Evolutionary conservation across 163 green algal genomes (phyloP).

Genomic region (Volvox carteri): DNA sequence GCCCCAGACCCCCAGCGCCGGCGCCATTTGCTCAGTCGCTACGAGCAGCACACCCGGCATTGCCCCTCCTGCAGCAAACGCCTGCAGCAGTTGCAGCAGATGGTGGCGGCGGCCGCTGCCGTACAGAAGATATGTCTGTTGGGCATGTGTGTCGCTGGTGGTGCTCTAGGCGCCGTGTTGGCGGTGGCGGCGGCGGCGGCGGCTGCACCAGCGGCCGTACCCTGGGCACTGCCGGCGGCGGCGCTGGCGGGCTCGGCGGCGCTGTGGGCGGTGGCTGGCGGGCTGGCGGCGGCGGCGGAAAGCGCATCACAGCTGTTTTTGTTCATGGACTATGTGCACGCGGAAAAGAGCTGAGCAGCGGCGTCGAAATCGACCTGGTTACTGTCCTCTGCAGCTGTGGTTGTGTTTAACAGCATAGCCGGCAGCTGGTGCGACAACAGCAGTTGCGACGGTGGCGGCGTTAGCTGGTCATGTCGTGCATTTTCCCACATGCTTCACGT

Average conservation of each 20-base stretch:
- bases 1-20: slow-evolving; percentile 7
- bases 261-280: not conserved
- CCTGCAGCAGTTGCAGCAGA: not conserved
- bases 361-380: too few species aligned
- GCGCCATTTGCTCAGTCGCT: slow-evolving; percentile 18
- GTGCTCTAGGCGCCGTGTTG: slow-evolving; percentile 8
- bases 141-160: not conserved
- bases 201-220: too few species aligned
- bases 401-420: too few species aligned
- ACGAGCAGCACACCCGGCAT: slow-evolving; percentile 55
- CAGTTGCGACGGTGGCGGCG: too few species aligned
- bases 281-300: not conserved
- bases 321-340: slow-evolving; percentile 49
- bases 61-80: slow-evolving; percentile 23
- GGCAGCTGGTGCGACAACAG: too few species aligned
- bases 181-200: not conserved
- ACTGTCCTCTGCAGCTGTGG: too few species aligned
- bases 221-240: not conserved
- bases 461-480: too few species aligned
- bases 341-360: slow-evolving; percentile 38
- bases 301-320: not conserved
- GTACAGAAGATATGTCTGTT: not conserved
- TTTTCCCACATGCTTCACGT: too few species aligned
- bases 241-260: not conserved
- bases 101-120: not conserved